These are phyloP conservation scores for Jamesozyma jinghongensis DNA, from an alignment of 805 yeast species.

Conservation along the genomic window DNA sequence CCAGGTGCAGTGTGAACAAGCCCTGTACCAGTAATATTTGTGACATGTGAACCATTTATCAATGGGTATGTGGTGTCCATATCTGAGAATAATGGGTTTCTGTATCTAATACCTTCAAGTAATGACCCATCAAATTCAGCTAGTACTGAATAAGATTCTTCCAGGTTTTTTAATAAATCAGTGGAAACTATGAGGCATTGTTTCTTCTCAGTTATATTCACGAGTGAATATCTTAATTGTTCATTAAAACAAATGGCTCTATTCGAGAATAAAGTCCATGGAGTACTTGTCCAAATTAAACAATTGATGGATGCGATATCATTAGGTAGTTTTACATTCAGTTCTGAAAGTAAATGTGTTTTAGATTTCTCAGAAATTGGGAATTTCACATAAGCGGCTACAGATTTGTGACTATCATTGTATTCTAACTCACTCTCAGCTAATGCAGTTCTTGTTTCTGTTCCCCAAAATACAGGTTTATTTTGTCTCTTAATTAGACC, in stretches of 20 bases:
- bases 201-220: conserved; percentile 25
- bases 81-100: conserved; percentile 42
- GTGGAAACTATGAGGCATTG: conserved; percentile 51
- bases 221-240: conserved; percentile 47
- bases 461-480: conserved; percentile 97
- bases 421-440: conserved; percentile 97
- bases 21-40: conserved; percentile 81
- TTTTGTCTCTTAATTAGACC: conserved; percentile 73
- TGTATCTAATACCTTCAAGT: conserved; percentile 38
- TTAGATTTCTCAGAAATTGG: conserved; percentile 36
- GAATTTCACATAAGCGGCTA: conserved; percentile 60
- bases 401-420: conserved; percentile 58
- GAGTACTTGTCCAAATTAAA: conserved; percentile 95
- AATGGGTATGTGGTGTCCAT: conserved; percentile 37
- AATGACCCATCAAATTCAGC: conserved; percentile 34
- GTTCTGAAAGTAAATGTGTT: not conserved
- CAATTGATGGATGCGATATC: conserved; percentile 22
- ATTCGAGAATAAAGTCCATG: conserved; percentile 93
- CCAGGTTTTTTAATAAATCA: conserved; percentile 36
- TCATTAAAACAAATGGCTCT: conserved; percentile 69
- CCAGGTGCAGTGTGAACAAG: conserved; percentile 97
- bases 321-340: conserved; percentile 2
- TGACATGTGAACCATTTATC: conserved; percentile 74
- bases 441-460: conserved; percentile 84
- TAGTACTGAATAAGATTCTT: conserved; percentile 15